Evolutionary conservation across 352 stramenopile genomes (phyloP).

Genomic region (Blastocystis sp.): DNA sequence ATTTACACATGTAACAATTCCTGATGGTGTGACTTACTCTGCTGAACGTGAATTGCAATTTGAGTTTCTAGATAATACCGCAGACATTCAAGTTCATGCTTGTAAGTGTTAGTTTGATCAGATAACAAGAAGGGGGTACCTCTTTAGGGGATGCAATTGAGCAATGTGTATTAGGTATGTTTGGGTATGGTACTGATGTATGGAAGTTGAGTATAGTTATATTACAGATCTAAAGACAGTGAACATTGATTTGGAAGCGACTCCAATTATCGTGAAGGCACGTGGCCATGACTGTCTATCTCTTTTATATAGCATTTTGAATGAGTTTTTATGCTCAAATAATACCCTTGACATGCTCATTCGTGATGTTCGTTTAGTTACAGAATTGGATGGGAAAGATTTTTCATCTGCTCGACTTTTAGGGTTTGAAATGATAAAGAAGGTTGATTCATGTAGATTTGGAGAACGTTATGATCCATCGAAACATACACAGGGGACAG

Average conservation of each 20-base stretch:
- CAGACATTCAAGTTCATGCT: constrained; percentile 78
- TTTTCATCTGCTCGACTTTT: constrained; percentile 54
- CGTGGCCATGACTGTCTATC: constrained; percentile 74
- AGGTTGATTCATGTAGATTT: neutral
- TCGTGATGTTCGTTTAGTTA: constrained; percentile 46
- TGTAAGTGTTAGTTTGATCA: constrained; percentile 56
- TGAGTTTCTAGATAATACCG: constrained; percentile 77
- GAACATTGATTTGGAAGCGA: constrained; percentile 70
- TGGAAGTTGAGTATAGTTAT: constrained; percentile 71
- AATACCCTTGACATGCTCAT: constrained; percentile 69
- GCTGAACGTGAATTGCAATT: neutral
- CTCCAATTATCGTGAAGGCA: constrained; percentile 55
- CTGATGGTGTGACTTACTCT: constrained; percentile 1
- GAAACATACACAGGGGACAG: constrained; percentile 77
- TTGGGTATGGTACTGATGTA: constrained; percentile 67
- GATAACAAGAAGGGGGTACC: constrained; percentile 71
- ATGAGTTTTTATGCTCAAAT: constrained; percentile 78
- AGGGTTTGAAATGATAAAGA: neutral
- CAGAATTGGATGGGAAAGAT: constrained; percentile 70
- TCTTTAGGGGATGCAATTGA: constrained; percentile 73
- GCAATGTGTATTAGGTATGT: constrained; percentile 74
- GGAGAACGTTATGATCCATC: constrained; percentile 75
- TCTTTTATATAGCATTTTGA: constrained; percentile 77
- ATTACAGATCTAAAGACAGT: constrained; percentile 76
- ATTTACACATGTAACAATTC: constrained; percentile 35